phyloP scores from a whole-genome alignment of 768 basidiomycete genomes.

The Tricholoma sp. region DNA sequence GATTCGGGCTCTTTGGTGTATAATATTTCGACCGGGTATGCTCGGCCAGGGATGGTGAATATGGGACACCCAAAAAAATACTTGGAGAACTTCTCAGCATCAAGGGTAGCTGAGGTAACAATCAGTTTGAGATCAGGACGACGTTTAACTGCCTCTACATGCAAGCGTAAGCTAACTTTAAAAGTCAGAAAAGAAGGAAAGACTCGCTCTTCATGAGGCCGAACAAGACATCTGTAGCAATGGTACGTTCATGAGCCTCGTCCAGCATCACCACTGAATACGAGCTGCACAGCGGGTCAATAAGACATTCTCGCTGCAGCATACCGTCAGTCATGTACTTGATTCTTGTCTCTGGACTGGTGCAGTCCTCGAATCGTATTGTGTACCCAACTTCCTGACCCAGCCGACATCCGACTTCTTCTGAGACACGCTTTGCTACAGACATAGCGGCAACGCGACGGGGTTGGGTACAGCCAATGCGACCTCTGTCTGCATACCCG shows the following conservation, averaged over 20 bases:
- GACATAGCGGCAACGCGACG: constrained; percentile 99
- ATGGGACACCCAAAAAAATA: constrained; percentile 99
- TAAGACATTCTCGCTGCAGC: constrained; percentile 93
- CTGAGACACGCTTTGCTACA: constrained; percentile 96
- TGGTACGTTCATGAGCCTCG: constrained; percentile 97
- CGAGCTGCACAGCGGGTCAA: constrained; percentile 88
- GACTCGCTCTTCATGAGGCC: constrained; percentile 85
- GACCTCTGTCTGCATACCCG: constrained; percentile 85
- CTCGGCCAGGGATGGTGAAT: constrained; percentile 99
- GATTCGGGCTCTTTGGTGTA: constrained; percentile 98
- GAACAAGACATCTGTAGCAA: constrained; percentile 97
- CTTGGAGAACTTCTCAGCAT: constrained; percentile 98
- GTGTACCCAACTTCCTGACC: constrained; percentile 98
- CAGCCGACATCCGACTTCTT: constrained; percentile 96
- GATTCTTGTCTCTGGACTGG: constrained; percentile 96
- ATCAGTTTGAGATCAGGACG: constrained; percentile 96
- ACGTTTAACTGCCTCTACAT: constrained; percentile 85
- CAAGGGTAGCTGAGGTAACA: constrained; percentile 97
- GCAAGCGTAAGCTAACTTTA: constrained; percentile 12
- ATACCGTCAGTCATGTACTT: constrained; percentile 99
- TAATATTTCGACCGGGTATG: constrained; percentile 97
- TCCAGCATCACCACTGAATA: constrained; percentile 98
- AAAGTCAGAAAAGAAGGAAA: not conserved
- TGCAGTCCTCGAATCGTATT: constrained; percentile 99
- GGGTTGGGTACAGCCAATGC: constrained; percentile 97